These are phyloP conservation scores for Chrysanthemum seticuspe DNA, from an alignment of 129 eudicot genomes.

Conservation along the genomic window DNA sequence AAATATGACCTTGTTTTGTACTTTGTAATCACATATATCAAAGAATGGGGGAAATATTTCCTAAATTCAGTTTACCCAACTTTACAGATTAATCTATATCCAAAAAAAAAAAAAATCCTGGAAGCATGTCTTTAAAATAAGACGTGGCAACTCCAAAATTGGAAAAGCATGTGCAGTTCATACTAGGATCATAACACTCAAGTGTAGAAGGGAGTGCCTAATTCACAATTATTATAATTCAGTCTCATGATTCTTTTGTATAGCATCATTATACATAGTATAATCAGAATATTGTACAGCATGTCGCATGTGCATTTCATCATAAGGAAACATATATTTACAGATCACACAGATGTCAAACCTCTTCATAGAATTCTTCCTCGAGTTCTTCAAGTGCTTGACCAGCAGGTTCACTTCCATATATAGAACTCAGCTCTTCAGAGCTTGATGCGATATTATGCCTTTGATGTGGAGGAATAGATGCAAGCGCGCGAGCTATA, in stretches of 20 bases:
- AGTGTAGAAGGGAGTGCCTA: constrained; percentile 5
- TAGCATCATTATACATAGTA: not conserved
- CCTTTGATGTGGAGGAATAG: constrained; percentile 92
- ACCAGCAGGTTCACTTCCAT: constrained; percentile 67
- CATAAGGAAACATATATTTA: not conserved
- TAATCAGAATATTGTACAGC: constrained; percentile 2
- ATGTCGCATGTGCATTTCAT: not conserved
- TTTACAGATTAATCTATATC: not conserved
- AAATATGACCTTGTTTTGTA: not conserved
- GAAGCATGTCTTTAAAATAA: not conserved
- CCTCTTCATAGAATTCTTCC: constrained; percentile 94
- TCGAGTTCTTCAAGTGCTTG: constrained; percentile 77
- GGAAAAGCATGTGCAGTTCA: not conserved
- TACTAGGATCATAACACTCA: not conserved
- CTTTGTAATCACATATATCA: constrained; percentile 9
- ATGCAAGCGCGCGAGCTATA: constrained; percentile 93
- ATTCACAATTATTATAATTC: not conserved
- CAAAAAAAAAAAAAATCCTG: not conserved
- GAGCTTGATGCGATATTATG: constrained; percentile 76
- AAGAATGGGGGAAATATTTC: not conserved
- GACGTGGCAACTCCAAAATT: not conserved
- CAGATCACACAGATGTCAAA: constrained; percentile 25
- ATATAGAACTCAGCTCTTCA: constrained; percentile 69
- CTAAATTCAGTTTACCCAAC: not conserved
- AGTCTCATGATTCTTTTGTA: not conserved